Conservation (phyloP, 2,329 filamentous ascomycete species). For the Cyphellophora europaea region DNA sequence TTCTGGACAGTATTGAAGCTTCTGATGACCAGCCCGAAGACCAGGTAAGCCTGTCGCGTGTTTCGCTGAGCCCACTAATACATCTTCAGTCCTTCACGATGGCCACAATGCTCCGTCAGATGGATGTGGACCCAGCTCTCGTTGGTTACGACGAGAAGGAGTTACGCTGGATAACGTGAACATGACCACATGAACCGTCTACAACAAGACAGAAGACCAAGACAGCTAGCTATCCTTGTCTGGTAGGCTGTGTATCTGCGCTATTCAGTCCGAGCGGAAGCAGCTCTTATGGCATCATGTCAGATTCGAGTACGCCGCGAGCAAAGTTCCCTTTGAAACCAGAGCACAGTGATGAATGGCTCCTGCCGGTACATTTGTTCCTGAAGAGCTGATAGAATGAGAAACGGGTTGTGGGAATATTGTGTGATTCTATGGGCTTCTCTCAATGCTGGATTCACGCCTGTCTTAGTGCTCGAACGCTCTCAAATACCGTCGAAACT, state of each 20-base stretch:
- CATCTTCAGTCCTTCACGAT: slow-evolving; percentile 52
- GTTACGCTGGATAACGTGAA: slow-evolving; percentile 47
- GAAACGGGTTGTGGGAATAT: too few species aligned
- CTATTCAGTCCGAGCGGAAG: too few species aligned
- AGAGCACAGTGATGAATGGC: too few species aligned
- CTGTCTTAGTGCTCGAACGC: not conserved
- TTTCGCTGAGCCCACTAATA: slow-evolving; percentile 13
- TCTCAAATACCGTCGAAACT: not conserved
- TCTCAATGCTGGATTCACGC: not conserved
- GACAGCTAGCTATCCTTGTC: too few species aligned
- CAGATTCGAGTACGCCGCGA: too few species aligned
- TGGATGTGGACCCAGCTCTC: slow-evolving; percentile 53
- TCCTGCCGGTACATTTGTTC: too few species aligned
- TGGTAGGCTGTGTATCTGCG: too few species aligned
- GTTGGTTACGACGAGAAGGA: slow-evolving; percentile 53
- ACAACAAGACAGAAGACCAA: not conserved
- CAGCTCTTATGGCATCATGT: too few species aligned
- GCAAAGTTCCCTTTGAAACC: too few species aligned
- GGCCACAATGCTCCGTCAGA: slow-evolving; percentile 57
- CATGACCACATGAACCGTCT: slow-evolving; percentile 24
- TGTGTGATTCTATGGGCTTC: too few species aligned
- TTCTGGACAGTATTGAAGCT: slow-evolving; percentile 13
- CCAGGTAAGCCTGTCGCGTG: slow-evolving; percentile 12
- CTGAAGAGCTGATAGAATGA: too few species aligned
- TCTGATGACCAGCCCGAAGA: slow-evolving; percentile 20